phyloP scores from a whole-genome alignment of 2,329 filamentous ascomycete genomes.

The Botryotinia narcissicola region DNA sequence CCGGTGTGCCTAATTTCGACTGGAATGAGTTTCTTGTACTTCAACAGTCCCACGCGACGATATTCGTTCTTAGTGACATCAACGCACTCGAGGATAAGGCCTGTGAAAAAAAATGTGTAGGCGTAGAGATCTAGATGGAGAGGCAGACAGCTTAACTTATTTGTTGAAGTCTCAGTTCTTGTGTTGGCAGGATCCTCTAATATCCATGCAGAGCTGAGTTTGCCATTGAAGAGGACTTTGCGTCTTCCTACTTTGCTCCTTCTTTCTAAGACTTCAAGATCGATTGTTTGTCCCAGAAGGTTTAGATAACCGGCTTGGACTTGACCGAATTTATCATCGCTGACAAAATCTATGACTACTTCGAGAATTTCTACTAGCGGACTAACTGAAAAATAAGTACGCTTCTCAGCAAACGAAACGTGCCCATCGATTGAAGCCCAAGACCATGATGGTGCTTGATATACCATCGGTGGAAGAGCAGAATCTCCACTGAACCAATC shows the following conservation, averaged over 20 bases:
- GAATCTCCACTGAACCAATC: neutral
- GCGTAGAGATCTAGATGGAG: neutral
- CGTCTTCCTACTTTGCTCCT: too few relatives aligned
- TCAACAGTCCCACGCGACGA: neutral
- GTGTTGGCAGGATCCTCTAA: neutral
- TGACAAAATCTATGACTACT: neutral
- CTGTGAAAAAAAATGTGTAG: fast-evolving
- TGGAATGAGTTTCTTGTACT: fast-evolving
- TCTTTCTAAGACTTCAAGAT: neutral
- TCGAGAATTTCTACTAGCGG: neutral
- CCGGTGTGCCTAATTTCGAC: too few relatives aligned
- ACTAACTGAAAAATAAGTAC: too few relatives aligned
- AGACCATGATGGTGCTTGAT: neutral
- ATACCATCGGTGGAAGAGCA: neutral
- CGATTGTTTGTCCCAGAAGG: neutral
- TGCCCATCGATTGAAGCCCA: neutral
- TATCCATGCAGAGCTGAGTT: too few relatives aligned
- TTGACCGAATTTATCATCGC: neutral
- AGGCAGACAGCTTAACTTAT: neutral
- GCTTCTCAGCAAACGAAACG: neutral
- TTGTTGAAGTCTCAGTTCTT: neutral
- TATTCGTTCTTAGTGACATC: neutral
- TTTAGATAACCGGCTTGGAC: neutral
- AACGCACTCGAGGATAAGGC: neutral
- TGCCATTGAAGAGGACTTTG: too few relatives aligned